Evolutionary conservation across 2,329 filamentous ascomycete genomes (phyloP).

Genomic region (Podosphaera aphanis): DNA sequence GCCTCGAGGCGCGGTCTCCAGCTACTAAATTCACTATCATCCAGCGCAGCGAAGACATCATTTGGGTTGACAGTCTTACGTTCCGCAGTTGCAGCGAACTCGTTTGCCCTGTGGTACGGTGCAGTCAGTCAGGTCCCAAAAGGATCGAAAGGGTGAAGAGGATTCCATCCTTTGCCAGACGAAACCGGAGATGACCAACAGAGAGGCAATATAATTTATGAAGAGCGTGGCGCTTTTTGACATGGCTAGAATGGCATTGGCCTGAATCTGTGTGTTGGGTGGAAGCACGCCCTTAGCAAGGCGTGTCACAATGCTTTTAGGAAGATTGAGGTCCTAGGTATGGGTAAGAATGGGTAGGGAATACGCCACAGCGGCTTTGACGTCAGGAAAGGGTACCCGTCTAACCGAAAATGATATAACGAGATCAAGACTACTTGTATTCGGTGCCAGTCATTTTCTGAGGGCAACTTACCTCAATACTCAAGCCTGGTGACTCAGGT

Average conservation of each 20-base stretch:
- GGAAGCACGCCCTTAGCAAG: conserved; percentile 61
- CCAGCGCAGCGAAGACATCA: conserved; percentile 54
- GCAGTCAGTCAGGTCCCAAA: background rate
- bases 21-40: conserved; percentile 48
- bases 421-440: no score
- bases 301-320: conserved; percentile 59
- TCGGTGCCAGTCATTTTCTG: no score
- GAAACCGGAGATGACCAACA: conserved; percentile 27
- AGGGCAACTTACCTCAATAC: no score
- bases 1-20: conserved; percentile 50
- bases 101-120: conserved; percentile 37
- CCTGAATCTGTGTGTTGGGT: conserved; percentile 62
- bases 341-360: background rate
- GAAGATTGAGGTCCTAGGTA: conserved; percentile 45
- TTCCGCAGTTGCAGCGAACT: conserved; percentile 38
- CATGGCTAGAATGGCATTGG: conserved; percentile 56
- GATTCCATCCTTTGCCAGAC: background rate
- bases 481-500: no score
- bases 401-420: no score
- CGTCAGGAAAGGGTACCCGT: no score
- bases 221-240: conserved; percentile 67
- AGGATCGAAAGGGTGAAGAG: background rate
- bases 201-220: conserved; percentile 53
- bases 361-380: background rate
- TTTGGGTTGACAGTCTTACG: conserved; percentile 59